phyloP scores from a whole-genome alignment of 2,329 filamentous ascomycete genomes.

The Coniochaeta pulveracea region DNA sequence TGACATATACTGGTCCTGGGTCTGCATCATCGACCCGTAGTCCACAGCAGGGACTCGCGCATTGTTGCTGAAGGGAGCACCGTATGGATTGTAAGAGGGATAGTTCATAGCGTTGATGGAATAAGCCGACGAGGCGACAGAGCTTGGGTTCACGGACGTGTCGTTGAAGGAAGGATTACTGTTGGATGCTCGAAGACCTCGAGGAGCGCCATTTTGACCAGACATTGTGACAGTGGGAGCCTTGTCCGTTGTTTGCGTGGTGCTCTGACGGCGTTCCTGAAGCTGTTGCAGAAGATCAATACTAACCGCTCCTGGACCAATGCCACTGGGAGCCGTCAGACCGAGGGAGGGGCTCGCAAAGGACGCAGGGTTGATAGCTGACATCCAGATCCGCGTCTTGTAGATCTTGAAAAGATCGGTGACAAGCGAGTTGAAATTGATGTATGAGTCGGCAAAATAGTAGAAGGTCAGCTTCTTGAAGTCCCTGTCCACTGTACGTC shows the following conservation, averaged over 20 bases:
- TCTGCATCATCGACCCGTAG: conserved; percentile 27
- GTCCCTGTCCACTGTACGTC: conserved; percentile 48
- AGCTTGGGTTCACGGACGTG: too few species aligned
- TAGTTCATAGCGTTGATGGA: conserved; percentile 26
- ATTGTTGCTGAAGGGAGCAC: conserved; percentile 28
- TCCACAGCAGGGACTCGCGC: conserved; percentile 17
- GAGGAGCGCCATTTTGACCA: conserved; percentile 14
- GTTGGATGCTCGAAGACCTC: conserved; percentile 9
- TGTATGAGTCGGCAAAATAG: conserved; percentile 95
- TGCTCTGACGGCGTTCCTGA: conserved; percentile 37
- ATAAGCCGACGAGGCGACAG: conserved; percentile 23
- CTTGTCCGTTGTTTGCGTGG: conserved; percentile 8
- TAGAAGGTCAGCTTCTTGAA: conserved; percentile 99
- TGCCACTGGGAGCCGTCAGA: conserved; percentile 56
- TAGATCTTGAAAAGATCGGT: conserved; percentile 98
- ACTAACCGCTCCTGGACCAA: conserved; percentile 55
- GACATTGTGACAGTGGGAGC: conserved; percentile 7
- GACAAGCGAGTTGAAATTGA: conserved; percentile 97
- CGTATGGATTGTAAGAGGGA: conserved; percentile 27
- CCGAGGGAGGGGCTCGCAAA: conserved; percentile 72
- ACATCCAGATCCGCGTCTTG: conserved; percentile 99
- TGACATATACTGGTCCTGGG: conserved; percentile 28
- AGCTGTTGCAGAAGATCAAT: conserved; percentile 34
- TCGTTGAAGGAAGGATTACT: conserved; percentile 19
- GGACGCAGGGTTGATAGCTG: conserved; percentile 93